Evolutionary conservation across 1,284 basidiomycete genomes (phyloP), one percentile per base, ranked within the genome.

Genomic region (Coniophora puteana): DNA sequence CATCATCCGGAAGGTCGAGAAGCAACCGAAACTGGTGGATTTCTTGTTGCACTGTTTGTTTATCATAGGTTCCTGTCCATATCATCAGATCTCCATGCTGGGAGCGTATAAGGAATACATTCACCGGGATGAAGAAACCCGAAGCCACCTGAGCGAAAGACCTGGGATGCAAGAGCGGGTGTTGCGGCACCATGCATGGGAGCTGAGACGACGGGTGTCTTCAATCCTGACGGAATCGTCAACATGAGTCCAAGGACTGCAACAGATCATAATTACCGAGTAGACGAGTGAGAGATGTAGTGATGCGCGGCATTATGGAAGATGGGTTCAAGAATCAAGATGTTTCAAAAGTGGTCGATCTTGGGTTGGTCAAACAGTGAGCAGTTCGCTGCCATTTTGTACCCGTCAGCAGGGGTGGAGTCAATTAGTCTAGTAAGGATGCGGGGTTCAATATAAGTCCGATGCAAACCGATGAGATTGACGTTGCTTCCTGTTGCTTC

Each of bases 121-220:
- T 28, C 51, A 77, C 81, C 80, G 62, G 74, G 71, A 32, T 71
- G 67, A 3, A 86, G 50, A 54, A 89, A 87, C 5, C 83, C 87
- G 48, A 88, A 81, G 16, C 80, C 86, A 23, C 85, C 87, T 14
- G 64, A 81, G 2, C 71, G 65, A 24, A 75, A 71, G 28, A 82
- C 79, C 43, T 76, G 66, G 13, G 78, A 78, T 16, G 84, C 84
- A 12, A 88, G 61, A 25, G 64, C 60, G 27, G 79, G 80, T 60
- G 80, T 77, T 47, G 74, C 71, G 10, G 74, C 83, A 20, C 74
- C 74, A 2, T 79, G 80, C 87, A 89, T 89, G 4, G 83, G 72
- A 5, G 76, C 76, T 14, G 68, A 64, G 6, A 88, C 63, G 25
- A 88, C 58, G 14, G 86, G 86, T 7, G 73, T 68, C 38, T 64